phyloP scores from a whole-genome alignment of 2,329 filamentous ascomycete genomes.

The Atkinsonella hypoxylon region DNA sequence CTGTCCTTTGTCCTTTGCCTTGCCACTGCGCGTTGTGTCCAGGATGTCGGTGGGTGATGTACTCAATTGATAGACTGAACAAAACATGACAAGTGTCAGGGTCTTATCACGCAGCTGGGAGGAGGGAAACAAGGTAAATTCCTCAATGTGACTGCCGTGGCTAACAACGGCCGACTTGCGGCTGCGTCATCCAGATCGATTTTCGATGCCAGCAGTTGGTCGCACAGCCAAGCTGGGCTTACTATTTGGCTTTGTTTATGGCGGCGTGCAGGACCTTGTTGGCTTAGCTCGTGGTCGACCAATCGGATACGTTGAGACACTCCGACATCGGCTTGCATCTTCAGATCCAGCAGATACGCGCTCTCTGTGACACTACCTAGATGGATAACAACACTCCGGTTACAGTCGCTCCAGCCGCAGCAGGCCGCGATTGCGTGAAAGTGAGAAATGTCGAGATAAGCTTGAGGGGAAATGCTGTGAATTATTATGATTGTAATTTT shows the following conservation, averaged over 20 bases:
- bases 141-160: constrained; percentile 4
- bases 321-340: constrained; percentile 32
- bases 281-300: constrained; percentile 57
- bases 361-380: constrained; percentile 4
- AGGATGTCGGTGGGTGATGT: not conserved
- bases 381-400: not conserved
- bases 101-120: constrained; percentile 13
- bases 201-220: constrained; percentile 64
- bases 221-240: constrained; percentile 72
- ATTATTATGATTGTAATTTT: no score
- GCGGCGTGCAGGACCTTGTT: constrained; percentile 66
- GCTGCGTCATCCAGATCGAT: constrained; percentile 47
- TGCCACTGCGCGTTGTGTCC: not conserved
- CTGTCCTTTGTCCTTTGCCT: not conserved
- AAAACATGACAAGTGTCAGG: constrained; percentile 4
- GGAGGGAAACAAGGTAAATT: not conserved
- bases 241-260: constrained; percentile 67
- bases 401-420: constrained; percentile 1
- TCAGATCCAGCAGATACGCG: constrained; percentile 8
- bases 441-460: not conserved
- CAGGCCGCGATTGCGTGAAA: not conserved
- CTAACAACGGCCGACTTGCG: constrained; percentile 19
- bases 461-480: no score
- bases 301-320: constrained; percentile 62
- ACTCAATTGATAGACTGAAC: not conserved